Evolutionary conservation across 768 basidiomycete genomes (phyloP), one percentile per base, ranked within the genome.

Genomic region (Calocybe cyanea): DNA sequence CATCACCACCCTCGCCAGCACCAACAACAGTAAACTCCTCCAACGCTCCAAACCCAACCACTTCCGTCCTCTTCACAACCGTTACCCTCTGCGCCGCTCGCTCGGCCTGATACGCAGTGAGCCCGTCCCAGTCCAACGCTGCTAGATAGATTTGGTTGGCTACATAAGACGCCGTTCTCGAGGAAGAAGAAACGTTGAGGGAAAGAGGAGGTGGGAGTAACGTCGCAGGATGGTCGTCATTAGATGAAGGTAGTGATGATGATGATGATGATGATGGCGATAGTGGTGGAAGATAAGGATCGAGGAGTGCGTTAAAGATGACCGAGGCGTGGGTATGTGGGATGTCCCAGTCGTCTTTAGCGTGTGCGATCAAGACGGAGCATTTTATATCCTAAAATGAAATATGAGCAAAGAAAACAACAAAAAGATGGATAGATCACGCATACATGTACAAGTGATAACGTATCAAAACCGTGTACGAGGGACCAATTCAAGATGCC

Each of bases 281-380:
- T 31, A 32, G 38, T 7, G 30, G 31, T 3, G 80, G 78, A n/a
- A 87, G 71, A 42, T 77, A 67, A 0, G 78, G 77, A 3, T 77
- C 73, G 11, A 88, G 59, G 46, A 91, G 77, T 0, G 76, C 68
- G 21, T 85, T 73, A 63, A 90, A 90, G 18, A 93, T 75, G 0
- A 69, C 63, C 11, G 72, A 68, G 0, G 90, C 83, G 59, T 93
- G 90, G 0, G 73, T 67, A 52, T 79, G 71, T 0, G 83, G 82
- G 38, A 92, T 90, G 38, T 87, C 83, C 54, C 66, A 70, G 63
- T 93, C 91, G 59, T 91, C 72, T 49, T 73, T 69, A 6, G 86
- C 80, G 60, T 93, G 91, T 0, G 76, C 80, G 51, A 93, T 74
- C 30, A 92, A 67, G 6, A 87, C 73, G 7, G 85, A 81, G 0